phyloP scores from a whole-genome alignment of 495 filamentous ascomycete genomes.

The Corynascus novoguineensis region DNA sequence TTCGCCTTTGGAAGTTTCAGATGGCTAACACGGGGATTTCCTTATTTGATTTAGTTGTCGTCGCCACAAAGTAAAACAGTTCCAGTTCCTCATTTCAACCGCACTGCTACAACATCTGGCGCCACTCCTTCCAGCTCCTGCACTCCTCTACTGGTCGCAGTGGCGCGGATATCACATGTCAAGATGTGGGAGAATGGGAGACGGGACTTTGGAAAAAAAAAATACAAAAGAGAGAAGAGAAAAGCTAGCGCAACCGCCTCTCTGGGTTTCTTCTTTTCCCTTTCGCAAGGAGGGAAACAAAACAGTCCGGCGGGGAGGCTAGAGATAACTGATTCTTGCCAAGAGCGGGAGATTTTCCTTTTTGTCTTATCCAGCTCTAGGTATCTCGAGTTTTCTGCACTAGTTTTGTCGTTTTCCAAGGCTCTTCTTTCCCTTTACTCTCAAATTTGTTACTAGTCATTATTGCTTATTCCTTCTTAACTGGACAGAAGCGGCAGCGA shows the following conservation, averaged over 20 bases:
- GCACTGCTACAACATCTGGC: background rate
- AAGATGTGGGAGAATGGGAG: background rate
- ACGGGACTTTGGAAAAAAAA: conserved; percentile 2
- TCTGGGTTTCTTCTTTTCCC: background rate
- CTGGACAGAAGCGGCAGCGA: background rate
- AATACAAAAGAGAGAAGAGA: background rate
- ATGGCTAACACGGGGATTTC: conserved; percentile 21
- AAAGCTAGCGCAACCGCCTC: conserved; percentile 1
- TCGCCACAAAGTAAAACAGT: conserved; percentile 26
- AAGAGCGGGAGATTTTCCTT: conserved; percentile 1
- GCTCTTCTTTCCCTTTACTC: background rate
- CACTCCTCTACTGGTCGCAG: background rate
- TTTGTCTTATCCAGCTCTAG: background rate
- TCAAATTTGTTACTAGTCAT: background rate
- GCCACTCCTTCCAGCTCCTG: background rate
- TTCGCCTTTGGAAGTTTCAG: background rate
- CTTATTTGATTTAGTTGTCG: conserved; percentile 19
- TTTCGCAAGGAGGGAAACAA: background rate
- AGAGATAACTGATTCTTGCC: background rate
- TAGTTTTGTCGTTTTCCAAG: background rate
- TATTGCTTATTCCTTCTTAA: conserved; percentile 1
- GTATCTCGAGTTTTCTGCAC: conserved; percentile 8
- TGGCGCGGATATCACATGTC: too few relatives aligned
- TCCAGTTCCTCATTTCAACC: background rate
- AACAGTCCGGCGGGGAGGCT: background rate